These are phyloP conservation scores for Primulina eburnea DNA, from an alignment of 257 asterid genomes.

Conservation along the genomic window DNA sequence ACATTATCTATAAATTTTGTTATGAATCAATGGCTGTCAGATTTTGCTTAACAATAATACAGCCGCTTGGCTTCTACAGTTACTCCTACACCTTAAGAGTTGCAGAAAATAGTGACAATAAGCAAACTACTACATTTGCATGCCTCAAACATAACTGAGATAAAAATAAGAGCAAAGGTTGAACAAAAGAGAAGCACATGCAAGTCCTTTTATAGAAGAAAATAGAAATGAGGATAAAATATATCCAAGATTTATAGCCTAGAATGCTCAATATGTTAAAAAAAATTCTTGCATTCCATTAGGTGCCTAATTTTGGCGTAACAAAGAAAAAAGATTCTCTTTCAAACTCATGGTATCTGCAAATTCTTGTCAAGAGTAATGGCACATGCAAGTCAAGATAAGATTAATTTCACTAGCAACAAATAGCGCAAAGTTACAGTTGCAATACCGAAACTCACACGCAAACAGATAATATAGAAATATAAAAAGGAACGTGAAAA, in stretches of 20 bases:
- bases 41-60: neutral
- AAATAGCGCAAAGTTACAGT: slow-evolving; percentile 24
- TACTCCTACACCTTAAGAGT: neutral
- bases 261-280: neutral
- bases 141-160: neutral
- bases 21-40: neutral
- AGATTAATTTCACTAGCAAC: slow-evolving; percentile 9
- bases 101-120: neutral
- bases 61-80: neutral
- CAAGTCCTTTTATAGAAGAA: neutral
- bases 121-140: neutral
- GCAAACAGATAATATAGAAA: too few species aligned
- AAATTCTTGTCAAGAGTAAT: slow-evolving; percentile 16
- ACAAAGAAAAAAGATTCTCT: slow-evolving; percentile 9
- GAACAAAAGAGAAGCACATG: neutral
- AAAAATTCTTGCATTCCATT: neutral
- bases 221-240: neutral
- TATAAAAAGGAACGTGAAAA: slow-evolving; percentile 17
- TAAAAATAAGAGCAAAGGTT: neutral
- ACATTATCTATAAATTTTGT: neutral
- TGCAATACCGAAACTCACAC: neutral
- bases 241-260: neutral
- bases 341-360: slow-evolving; percentile 11
- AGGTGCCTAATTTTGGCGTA: neutral
- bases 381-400: neutral